Evolutionary conservation across 139 green algal genomes (phyloP).

Genomic region (Zygnema circumcarinatum): DNA sequence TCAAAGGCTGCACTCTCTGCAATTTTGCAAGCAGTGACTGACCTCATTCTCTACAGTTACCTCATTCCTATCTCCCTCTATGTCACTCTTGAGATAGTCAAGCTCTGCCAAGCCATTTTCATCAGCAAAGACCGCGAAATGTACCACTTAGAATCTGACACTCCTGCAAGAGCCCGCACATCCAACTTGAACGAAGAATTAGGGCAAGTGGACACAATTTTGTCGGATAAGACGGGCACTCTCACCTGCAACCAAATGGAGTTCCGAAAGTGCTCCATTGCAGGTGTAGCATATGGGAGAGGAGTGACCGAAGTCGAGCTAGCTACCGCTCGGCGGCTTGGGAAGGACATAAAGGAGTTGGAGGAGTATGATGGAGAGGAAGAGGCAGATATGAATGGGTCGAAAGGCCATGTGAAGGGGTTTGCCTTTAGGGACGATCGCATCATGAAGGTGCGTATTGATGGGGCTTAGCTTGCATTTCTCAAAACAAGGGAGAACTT

Average conservation of each 20-base stretch:
- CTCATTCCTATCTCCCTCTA: conserved; percentile 98
- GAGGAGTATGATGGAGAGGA: conserved; percentile 16
- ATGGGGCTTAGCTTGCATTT: too few species aligned
- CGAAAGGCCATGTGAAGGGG: conserved; percentile 33
- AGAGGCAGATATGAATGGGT: background rate
- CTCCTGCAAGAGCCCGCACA: conserved; percentile 75
- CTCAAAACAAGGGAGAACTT: too few species aligned
- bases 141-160: conserved; percentile 74
- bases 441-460: conserved; percentile 40
- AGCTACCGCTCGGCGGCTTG: conserved; percentile 42
- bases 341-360: conserved; percentile 17
- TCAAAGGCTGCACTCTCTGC: background rate
- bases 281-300: conserved; percentile 76
- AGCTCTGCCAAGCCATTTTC: conserved; percentile 73
- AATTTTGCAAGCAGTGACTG: conserved; percentile 74
- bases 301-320: conserved; percentile 87
- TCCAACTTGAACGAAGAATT: conserved; percentile 98
- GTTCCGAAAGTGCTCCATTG: conserved; percentile 91
- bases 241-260: conserved; percentile 82
- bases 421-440: conserved; percentile 47
- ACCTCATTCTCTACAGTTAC: conserved; percentile 88
- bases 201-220: conserved; percentile 84
- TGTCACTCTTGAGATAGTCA: conserved; percentile 92
- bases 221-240: conserved; percentile 96
- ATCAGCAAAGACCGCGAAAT: conserved; percentile 64